phyloP scores from a whole-genome alignment of 768 basidiomycete species.

The Leccinum uliginosum region DNA sequence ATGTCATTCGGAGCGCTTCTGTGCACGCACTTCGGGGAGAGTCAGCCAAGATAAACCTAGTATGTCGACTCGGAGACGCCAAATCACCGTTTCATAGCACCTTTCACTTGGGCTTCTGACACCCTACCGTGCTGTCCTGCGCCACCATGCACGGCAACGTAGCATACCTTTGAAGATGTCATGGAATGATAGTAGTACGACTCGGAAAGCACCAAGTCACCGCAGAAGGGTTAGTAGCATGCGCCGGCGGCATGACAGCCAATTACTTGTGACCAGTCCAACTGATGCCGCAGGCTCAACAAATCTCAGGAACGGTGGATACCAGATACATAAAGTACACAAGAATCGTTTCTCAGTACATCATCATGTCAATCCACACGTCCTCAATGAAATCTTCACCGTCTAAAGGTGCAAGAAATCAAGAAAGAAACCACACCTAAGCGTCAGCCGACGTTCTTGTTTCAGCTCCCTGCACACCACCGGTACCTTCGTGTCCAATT shows the following conservation, averaged over 20 bases:
- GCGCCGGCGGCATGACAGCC: too few relatives aligned
- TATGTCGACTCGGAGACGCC: not conserved
- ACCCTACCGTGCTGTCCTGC: slow-evolving; percentile 59
- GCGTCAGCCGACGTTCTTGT: not conserved
- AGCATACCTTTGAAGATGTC: slow-evolving; percentile 25
- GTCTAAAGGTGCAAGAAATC: slow-evolving; percentile 5
- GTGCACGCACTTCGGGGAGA: slow-evolving; percentile 46
- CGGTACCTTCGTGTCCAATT: not conserved
- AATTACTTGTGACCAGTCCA: too few relatives aligned
- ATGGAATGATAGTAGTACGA: slow-evolving; percentile 1
- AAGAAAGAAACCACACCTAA: slow-evolving; percentile 13
- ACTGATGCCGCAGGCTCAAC: too few relatives aligned
- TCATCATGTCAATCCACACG: not conserved
- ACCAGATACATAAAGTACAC: slow-evolving; percentile 23
- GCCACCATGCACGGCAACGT: slow-evolving; percentile 72
- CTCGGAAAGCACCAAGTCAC: not conserved
- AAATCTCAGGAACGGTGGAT: slow-evolving; percentile 10
- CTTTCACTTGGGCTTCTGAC: slow-evolving; percentile 50
- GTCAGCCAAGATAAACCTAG: slow-evolving; percentile 3
- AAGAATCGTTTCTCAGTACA: slow-evolving; percentile 1
- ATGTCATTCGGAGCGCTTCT: slow-evolving; percentile 32
- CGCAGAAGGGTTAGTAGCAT: too few relatives aligned
- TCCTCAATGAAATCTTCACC: not conserved
- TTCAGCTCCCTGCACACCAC: not conserved
- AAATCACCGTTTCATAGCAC: slow-evolving; percentile 51